Conservation (phyloP, 345 rosid species). For the Acer yangbiense region DNA sequence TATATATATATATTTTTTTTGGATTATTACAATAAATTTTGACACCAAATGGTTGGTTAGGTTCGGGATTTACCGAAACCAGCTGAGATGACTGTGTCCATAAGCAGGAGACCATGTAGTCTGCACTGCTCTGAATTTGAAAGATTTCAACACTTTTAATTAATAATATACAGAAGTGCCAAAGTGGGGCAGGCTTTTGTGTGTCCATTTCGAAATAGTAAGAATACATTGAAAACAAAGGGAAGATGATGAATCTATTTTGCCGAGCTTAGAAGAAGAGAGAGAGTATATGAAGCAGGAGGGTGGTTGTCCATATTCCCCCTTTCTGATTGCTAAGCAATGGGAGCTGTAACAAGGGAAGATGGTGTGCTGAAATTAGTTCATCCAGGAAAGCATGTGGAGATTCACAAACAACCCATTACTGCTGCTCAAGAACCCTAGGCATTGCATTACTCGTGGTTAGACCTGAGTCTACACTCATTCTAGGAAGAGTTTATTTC, state of each 20-base stretch:
- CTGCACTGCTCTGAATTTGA: not conserved
- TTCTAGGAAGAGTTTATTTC: slow-evolving; percentile 41
- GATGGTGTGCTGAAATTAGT: slow-evolving; percentile 40
- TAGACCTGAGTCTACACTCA: slow-evolving; percentile 38
- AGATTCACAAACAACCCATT: slow-evolving; percentile 36
- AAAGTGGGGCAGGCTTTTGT: too few species aligned
- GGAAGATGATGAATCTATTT: not conserved
- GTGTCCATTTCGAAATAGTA: too few species aligned
- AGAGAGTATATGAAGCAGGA: slow-evolving; percentile 18
- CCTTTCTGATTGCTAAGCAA: slow-evolving; percentile 16
- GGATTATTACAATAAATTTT: too few species aligned
- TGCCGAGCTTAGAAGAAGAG: not conserved
- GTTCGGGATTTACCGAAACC: too few species aligned
- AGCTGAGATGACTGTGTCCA: not conserved
- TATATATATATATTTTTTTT: too few species aligned
- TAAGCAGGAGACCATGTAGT: not conserved
- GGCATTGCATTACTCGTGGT: slow-evolving; percentile 57
- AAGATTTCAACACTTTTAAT: too few species aligned
- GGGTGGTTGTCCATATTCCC: not conserved
- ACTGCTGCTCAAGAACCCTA: slow-evolving; percentile 46
- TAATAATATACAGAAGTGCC: too few species aligned
- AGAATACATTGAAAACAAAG: too few species aligned
- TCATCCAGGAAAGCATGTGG: slow-evolving; percentile 41
- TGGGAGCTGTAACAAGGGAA: slow-evolving; percentile 18
- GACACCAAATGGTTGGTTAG: too few species aligned